Percentiles rank a stretch among this genome's conserved stretches.
Evolutionary conservation across 2,329 filamentous ascomycete genomes (phyloP).

Genomic region (Drechmeria coniospora): DNA sequence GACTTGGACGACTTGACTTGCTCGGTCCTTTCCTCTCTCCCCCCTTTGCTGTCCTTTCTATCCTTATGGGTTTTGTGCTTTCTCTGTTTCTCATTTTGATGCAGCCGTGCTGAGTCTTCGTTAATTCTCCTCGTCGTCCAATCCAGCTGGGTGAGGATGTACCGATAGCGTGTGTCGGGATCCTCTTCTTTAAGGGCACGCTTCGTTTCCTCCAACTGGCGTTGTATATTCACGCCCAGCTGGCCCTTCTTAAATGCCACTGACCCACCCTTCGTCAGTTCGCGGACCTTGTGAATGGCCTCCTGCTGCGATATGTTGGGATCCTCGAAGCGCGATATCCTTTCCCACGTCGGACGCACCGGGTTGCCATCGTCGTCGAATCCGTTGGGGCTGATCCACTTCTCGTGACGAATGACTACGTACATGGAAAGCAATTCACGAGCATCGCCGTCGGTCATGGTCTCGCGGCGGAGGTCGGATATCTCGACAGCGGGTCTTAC

Average conservation of each 20-base stretch:
- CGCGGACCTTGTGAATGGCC: slow-evolving; percentile 19
- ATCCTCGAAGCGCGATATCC: slow-evolving; percentile 16
- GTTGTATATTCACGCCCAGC: slow-evolving; percentile 20
- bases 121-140: slow-evolving; percentile 17
- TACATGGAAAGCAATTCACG: slow-evolving; percentile 24
- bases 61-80: slow-evolving; percentile 5
- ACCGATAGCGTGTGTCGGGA: slow-evolving; percentile 21
- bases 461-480: slow-evolving; percentile 22
- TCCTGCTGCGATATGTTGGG: slow-evolving; percentile 22
- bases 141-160: slow-evolving; percentile 29
- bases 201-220: slow-evolving; percentile 25
- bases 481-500: slow-evolving; percentile 8
- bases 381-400: slow-evolving; percentile 14
- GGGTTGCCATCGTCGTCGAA: slow-evolving; percentile 21
- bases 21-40: slow-evolving; percentile 9
- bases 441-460: slow-evolving; percentile 22
- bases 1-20: slow-evolving; percentile 5
- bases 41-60: slow-evolving; percentile 7
- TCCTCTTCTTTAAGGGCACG: slow-evolving; percentile 19
- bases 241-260: slow-evolving; percentile 22
- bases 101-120: slow-evolving; percentile 4
- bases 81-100: slow-evolving; percentile 7
- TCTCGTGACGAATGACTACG: slow-evolving; percentile 26
- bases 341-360: slow-evolving; percentile 24
- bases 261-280: slow-evolving; percentile 16